Conservation (phyloP, 305 asterid species). For the Caryopteris hybrid region DNA sequence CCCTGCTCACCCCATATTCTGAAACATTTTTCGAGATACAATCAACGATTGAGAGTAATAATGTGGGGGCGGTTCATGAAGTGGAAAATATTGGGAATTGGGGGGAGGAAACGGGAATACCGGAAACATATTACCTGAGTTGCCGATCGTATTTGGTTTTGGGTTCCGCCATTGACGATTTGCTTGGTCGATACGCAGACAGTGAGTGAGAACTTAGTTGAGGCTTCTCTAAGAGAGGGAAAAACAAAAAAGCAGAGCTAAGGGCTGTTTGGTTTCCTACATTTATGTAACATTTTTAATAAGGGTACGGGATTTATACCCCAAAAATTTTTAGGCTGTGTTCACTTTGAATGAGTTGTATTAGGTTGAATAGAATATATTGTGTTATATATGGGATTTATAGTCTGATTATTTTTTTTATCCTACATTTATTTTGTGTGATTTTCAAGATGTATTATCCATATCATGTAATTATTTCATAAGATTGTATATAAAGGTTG, state of each 20-base stretch:
- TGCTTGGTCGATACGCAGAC: slow-evolving; percentile 47
- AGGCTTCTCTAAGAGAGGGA: slow-evolving; percentile 11
- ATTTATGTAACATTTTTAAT: neutral
- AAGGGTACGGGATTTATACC: too few relatives aligned
- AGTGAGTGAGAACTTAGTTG: slow-evolving; percentile 8
- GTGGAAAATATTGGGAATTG: neutral
- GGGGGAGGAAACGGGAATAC: neutral
- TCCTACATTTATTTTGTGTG: too few relatives aligned
- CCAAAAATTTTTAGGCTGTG: too few relatives aligned
- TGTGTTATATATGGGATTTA: too few relatives aligned
- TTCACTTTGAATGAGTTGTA: too few relatives aligned
- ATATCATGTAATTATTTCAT: too few relatives aligned
- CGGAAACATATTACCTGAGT: slow-evolving; percentile 53
- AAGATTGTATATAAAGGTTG: too few relatives aligned
- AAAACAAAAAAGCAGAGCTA: slow-evolving; percentile 2
- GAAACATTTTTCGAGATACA: slow-evolving; percentile 9
- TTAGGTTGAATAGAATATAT: too few relatives aligned
- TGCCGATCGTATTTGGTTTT: slow-evolving; percentile 97
- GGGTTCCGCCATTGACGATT: slow-evolving; percentile 76
- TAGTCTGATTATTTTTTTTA: too few relatives aligned
- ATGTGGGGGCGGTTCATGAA: neutral
- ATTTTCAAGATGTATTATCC: too few relatives aligned
- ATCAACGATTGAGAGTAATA: slow-evolving; percentile 6
- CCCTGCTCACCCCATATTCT: slow-evolving; percentile 99
- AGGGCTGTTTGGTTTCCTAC: slow-evolving; percentile 16